Evolutionary conservation across 1,139 yeast species (phyloP).

Genomic region (Debaryomycetaceae sp.): DNA sequence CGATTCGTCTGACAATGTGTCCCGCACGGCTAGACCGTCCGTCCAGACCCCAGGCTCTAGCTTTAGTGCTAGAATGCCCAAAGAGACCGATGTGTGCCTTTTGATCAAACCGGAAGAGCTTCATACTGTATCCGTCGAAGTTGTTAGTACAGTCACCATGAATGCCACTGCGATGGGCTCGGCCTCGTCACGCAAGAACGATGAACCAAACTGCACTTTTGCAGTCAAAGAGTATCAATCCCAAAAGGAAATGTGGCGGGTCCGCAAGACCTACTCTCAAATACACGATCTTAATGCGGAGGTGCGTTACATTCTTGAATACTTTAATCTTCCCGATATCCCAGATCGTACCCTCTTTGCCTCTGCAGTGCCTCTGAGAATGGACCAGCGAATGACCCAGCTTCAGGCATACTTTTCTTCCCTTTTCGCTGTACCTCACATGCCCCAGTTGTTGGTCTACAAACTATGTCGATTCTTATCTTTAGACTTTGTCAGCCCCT

Average conservation of each 20-base stretch:
- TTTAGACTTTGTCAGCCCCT: conserved; percentile 55
- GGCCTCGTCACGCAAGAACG: conserved; percentile 25
- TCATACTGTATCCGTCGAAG: conserved; percentile 46
- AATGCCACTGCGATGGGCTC: conserved; percentile 5
- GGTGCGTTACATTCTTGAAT: conserved; percentile 42
- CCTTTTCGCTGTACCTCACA: conserved; percentile 46
- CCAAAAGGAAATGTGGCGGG: conserved; percentile 61
- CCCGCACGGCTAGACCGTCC: conserved; percentile 3
- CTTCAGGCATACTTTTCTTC: conserved; percentile 54
- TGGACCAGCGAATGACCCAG: conserved; percentile 47
- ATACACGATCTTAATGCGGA: conserved; percentile 45
- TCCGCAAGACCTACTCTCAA: conserved; percentile 50
- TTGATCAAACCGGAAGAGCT: conserved; percentile 62
- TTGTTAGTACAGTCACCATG: conserved; percentile 40
- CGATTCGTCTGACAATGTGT: conserved; percentile 6
- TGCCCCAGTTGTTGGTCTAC: conserved; percentile 45
- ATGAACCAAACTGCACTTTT: conserved; percentile 52
- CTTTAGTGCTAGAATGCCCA: conserved; percentile 17
- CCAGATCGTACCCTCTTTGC: conserved; percentile 46
- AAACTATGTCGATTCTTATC: conserved; percentile 59
- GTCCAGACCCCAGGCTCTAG: conserved; percentile 7
- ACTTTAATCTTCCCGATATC: conserved; percentile 54
- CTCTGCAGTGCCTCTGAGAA: conserved; percentile 52
- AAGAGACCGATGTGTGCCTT: conserved; percentile 22
- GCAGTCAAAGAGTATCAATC: conserved; percentile 49